Evolutionary conservation across 2,329 filamentous ascomycete species (phyloP), one percentile per base, ranked within the genome.

Genomic region (Escovopsis sp.): DNA sequence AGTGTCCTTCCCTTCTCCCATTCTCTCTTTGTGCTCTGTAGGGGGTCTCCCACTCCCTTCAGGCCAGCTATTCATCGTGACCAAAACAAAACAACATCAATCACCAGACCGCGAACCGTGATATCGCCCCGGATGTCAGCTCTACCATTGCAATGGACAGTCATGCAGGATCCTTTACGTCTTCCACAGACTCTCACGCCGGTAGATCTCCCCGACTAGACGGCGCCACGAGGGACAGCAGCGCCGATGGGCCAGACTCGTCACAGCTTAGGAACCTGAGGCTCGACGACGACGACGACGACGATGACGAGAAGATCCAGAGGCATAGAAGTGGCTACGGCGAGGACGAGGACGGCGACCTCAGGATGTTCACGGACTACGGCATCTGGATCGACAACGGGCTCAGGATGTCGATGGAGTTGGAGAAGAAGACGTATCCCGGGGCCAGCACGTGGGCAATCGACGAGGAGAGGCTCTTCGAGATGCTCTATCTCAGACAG

Each of bases 391-490:
- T 46, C 20, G 31, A 33, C n/a, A 24, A 37, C 10, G 29, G 13
- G 27, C 34, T 44, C 24, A 36, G 41, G 8, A 52, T 58, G 9
- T 59, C 68, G 43, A 65, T 73, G 53, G 61, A 67, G 47, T 50
- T 54, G 35, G 64, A 71, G 49, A 69, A 64, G 53, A 42, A 49
- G 25, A 50, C 55, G 1, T 67, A 63, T 40, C 62, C 62, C 0
- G 61, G 62, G 20, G 61, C 69, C 34, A 63, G 62, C 37, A 57
- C 63, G 42, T 76, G 72, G 70, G 62, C 73, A 25, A 55, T 61
- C 9, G 66, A 66, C n/a, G 72, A 74, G 48, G 62, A 65, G 27
- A 52, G 49, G 2, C 55, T 67, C 29, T 67, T 66, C 41, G 60
- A 65, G 48, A 57, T 63, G 32, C 47, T 67, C 2, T 67, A 59